Evolutionary conservation across 75 land plant species (phyloP).

Genomic region (Picea sitchensis): DNA sequence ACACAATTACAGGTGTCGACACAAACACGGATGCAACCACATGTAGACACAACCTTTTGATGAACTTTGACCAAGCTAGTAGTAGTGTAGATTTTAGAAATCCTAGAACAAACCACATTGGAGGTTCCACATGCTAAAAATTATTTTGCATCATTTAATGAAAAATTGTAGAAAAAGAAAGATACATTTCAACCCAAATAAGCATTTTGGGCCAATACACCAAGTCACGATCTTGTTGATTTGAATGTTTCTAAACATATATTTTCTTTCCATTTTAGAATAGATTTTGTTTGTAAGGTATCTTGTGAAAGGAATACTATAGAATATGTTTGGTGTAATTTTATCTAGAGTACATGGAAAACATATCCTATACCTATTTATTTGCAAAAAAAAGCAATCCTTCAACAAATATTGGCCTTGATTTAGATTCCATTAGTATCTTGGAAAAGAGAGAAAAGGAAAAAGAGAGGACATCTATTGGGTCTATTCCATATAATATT

Average conservation of each 20-base stretch:
- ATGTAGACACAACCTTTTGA: constrained; percentile 24
- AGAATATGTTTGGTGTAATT: background rate
- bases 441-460: constrained; percentile 54
- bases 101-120: background rate
- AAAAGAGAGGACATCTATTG: constrained; percentile 30
- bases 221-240: constrained; percentile 73
- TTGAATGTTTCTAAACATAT: constrained; percentile 81
- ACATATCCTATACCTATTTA: background rate
- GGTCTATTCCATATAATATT: constrained; percentile 28
- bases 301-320: background rate
- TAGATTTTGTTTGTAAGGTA: background rate
- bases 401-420: constrained; percentile 79
- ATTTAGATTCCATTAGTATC: constrained; percentile 69
- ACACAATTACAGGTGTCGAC: constrained; percentile 5
- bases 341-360: background rate
- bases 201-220: constrained; percentile 84
- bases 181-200: constrained; percentile 63
- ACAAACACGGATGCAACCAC: background rate
- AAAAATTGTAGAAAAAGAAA: constrained; percentile 16
- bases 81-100: background rate
- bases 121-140: constrained; percentile 3
- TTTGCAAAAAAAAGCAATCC: constrained; percentile 80
- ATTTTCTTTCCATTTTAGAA: constrained; percentile 12
- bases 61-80: constrained; percentile 19
- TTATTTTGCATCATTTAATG: background rate